Evolutionary conservation across 441 rosid genomes (phyloP), one percentile per base, ranked within the genome.

Genomic region (Croton laevigatus): DNA sequence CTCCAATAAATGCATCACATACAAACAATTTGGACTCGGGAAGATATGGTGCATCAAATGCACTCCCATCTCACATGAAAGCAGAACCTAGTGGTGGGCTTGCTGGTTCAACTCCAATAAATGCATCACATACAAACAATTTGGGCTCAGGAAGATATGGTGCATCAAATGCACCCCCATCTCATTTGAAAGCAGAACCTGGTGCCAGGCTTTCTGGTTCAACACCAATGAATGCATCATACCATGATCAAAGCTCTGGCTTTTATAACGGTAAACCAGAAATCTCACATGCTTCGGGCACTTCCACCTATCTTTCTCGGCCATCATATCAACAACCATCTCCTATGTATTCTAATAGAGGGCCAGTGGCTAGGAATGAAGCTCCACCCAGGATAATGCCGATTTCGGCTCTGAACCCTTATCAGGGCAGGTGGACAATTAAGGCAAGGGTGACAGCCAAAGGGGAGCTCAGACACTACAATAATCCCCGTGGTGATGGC

Each of bases 401-500:
- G 0, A 87, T 91, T 58, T 72, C 88, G 81, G 89, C 97, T 51
- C 79, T 94, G 59, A 90, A 90, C 79, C 96, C 97, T 22, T 91
- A 94, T 75, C 91, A 82, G 73, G 86, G 90, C 36, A 78, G 91
- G 78, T 91, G 98, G 98, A 85, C 95, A 6, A 84, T 94, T 51
- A 94, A 88, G 86, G 98, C 93, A 17, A 85, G 97, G 66, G 98
- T 91, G 75, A 87, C 97, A 14, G 78, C 84, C 57, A 94, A 94
- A 78, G 86, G 81, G 40, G 97, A 86, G 46, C 84, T 91, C 11
- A 81, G 91, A 70, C 91, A 82, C 74, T 94, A 86, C 65, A 88
- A 76, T 75, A 90, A 85, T 80, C 66, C 82, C 0, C 93, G 93
- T 51, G 98, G 97, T 17, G 95, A 90, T 36, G 97, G 96, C 32